Conservation (phyloP, 345 rosid genomes). For the Bruguiera sexangula region DNA sequence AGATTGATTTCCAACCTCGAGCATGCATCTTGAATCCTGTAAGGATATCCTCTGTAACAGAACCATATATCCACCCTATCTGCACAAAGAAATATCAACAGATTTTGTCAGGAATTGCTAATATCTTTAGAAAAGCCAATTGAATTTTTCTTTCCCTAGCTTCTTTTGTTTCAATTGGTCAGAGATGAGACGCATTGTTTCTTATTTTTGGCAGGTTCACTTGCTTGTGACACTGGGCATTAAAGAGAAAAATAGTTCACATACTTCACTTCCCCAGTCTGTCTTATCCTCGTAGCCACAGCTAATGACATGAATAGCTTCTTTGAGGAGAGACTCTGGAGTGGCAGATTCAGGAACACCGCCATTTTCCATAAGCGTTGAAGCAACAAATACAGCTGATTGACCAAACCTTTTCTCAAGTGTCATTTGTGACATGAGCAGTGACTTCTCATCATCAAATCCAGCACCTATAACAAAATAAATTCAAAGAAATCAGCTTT, state of each 20-base stretch:
- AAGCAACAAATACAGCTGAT: constrained; percentile 39
- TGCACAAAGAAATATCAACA: constrained; percentile 20
- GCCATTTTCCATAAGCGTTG: constrained; percentile 44
- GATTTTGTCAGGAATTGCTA: not conserved
- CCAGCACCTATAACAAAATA: constrained; percentile 18
- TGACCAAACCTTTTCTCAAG: constrained; percentile 45
- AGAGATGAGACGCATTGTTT: not conserved
- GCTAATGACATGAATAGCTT: constrained; percentile 47
- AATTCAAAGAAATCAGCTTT: not conserved
- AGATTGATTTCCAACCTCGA: constrained; percentile 47
- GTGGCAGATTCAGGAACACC: constrained; percentile 38
- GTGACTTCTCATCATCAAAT: constrained; percentile 40
- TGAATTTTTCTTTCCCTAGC: not conserved
- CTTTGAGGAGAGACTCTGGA: constrained; percentile 37
- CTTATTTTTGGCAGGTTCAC: not conserved
- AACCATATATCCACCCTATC: constrained; percentile 48
- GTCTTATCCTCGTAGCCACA: constrained; percentile 51
- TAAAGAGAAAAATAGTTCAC: not conserved
- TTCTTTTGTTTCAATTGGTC: not conserved
- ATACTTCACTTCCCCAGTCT: constrained; percentile 45
- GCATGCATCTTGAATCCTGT: constrained; percentile 46
- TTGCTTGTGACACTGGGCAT: not conserved
- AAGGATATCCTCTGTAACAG: constrained; percentile 40
- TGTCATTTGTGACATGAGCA: constrained; percentile 43
- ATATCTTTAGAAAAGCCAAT: not conserved